A percentile compares a stretch with the other conserved stretches of the same genome.
Conservation (phyloP, 2,329 filamentous ascomycete genomes). For the Colletotrichum orbiculare region DNA sequence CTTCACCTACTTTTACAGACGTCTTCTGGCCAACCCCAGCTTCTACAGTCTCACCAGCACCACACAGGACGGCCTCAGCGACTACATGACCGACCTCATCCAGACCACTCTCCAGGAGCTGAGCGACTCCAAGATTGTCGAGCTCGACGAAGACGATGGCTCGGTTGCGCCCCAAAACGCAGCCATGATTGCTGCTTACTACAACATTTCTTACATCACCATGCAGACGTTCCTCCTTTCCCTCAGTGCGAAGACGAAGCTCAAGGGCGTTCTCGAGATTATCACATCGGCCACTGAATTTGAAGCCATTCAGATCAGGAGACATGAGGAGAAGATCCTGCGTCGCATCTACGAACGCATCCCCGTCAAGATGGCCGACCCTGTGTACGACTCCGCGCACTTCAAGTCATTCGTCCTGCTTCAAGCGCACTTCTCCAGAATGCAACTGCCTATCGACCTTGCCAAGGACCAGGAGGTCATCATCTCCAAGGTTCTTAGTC, state of each 20-base stretch:
- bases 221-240: conserved; percentile 99
- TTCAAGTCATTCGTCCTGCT: conserved; percentile 98
- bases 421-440: conserved; percentile 96
- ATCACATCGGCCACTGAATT: conserved; percentile 97
- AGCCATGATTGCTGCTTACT: conserved; percentile 98
- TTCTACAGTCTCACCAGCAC: conserved; percentile 93
- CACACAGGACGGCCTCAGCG: conserved; percentile 92
- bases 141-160: conserved; percentile 94
- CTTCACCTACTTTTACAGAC: conserved; percentile 97
- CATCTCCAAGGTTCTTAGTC: conserved; percentile 83
- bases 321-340: conserved; percentile 89
- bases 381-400: conserved; percentile 90
- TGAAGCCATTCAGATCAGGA: conserved; percentile 91
- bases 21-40: conserved; percentile 93
- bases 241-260: conserved; percentile 86
- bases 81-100: conserved; percentile 92
- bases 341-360: conserved; percentile 93
- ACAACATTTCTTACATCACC: conserved; percentile 98
- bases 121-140: conserved; percentile 92
- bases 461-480: conserved; percentile 95
- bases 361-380: conserved; percentile 93
- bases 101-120: conserved; percentile 93
- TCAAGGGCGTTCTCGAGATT: conserved; percentile 97
- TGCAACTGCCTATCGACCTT: conserved; percentile 95
- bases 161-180: conserved; percentile 90